Evolutionary conservation across 2,329 filamentous ascomycete genomes (phyloP).

Genomic region (Talaromyces sp.): DNA sequence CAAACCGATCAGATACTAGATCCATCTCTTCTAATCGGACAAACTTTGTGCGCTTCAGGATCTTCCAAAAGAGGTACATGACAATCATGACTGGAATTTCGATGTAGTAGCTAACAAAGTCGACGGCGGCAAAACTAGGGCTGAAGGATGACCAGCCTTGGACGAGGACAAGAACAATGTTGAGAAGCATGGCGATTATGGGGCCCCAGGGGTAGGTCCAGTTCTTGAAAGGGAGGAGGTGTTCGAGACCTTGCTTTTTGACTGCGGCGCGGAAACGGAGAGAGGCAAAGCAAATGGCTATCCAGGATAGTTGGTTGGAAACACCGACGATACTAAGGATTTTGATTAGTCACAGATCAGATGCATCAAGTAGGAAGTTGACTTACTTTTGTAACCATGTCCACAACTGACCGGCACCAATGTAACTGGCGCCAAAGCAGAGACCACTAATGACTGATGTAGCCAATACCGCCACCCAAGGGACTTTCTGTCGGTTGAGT

Average conservation of each 20-base stretch:
- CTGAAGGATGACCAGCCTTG: slow-evolving; percentile 62
- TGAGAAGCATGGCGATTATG: slow-evolving; percentile 55
- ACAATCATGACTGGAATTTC: slow-evolving; percentile 60
- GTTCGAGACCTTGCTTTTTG: slow-evolving; percentile 56
- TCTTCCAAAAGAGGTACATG: slow-evolving; percentile 57
- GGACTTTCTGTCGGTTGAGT: slow-evolving; percentile 50
- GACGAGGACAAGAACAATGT: slow-evolving; percentile 58
- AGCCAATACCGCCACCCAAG: slow-evolving; percentile 54
- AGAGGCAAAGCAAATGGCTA: slow-evolving; percentile 60
- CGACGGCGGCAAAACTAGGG: slow-evolving; percentile 55
- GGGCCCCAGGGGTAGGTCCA: slow-evolving; percentile 65
- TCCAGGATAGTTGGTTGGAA: slow-evolving; percentile 65
- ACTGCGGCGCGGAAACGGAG: slow-evolving; percentile 62
- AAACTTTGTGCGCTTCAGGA: slow-evolving; percentile 47
- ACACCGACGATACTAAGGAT: slow-evolving; percentile 57
- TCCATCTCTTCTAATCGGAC: slow-evolving; percentile 50
- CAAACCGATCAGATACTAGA: slow-evolving; percentile 47
- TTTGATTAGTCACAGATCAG: slow-evolving; percentile 5
- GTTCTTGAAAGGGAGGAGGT: slow-evolving; percentile 62
- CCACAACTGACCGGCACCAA: slow-evolving; percentile 64
- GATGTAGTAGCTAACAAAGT: slow-evolving; percentile 63
- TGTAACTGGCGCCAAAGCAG: slow-evolving; percentile 64
- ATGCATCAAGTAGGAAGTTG: not conserved
- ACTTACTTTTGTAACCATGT: slow-evolving; percentile 62
- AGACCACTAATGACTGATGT: slow-evolving; percentile 56